phyloP scores from a whole-genome alignment of 2,329 filamentous ascomycete genomes.

The Diatrype stigma region DNA sequence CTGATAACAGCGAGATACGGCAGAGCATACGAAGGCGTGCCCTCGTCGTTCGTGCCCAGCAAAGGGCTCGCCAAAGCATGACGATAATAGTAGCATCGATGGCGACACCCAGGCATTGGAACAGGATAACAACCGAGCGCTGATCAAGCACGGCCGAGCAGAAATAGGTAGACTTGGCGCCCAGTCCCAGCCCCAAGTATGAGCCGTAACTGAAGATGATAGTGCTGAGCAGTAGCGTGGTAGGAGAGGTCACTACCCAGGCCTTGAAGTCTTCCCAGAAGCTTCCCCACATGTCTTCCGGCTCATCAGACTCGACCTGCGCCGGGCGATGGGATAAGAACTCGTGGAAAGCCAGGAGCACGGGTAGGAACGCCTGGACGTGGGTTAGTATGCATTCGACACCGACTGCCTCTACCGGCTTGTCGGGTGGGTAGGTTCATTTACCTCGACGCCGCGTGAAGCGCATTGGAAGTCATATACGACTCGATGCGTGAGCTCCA shows the following conservation, averaged over 20 bases:
- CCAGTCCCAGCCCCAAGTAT: conserved; percentile 35
- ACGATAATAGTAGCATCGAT: conserved; percentile 44
- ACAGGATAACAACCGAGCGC: conserved; percentile 29
- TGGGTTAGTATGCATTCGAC: not conserved
- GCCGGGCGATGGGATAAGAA: conserved; percentile 34
- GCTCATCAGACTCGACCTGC: conserved; percentile 39
- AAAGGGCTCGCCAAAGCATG: conserved; percentile 47
- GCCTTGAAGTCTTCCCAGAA: conserved; percentile 42
- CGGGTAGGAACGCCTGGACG: conserved; percentile 42
- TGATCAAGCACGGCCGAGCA: conserved; percentile 43
- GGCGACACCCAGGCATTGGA: conserved; percentile 42
- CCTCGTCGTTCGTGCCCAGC: conserved; percentile 46
- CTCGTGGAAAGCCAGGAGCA: conserved; percentile 42
- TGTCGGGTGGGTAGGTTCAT: too few relatives aligned
- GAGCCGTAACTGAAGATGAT: conserved; percentile 39
- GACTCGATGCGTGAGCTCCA: conserved; percentile 45
- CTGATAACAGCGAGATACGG: conserved; percentile 36
- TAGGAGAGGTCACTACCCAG: conserved; percentile 42
- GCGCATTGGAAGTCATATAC: conserved; percentile 48
- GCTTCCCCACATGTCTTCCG: conserved; percentile 40
- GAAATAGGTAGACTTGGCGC: conserved; percentile 44
- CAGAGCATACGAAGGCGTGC: conserved; percentile 42
- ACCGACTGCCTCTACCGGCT: too few relatives aligned
- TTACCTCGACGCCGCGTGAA: conserved; percentile 44
- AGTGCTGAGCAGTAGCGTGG: conserved; percentile 32